Base-by-base conservation (phyloP, 2,329 filamentous ascomycete species). In the Leptographium wingfieldii region DNA sequence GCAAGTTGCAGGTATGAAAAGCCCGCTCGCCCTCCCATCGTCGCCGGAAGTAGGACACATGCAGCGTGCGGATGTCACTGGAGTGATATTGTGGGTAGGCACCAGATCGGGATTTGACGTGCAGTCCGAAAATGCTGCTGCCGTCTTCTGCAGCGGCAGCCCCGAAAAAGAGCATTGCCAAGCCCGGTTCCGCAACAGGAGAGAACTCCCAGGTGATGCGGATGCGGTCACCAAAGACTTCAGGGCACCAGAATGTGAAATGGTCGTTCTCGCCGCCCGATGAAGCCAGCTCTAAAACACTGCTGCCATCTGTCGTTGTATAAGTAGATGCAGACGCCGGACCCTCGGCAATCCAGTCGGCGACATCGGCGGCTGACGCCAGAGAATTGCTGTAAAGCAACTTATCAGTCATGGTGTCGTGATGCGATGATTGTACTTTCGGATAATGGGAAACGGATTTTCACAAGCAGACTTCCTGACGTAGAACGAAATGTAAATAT, bases 1-100 rank as follows among this genome's bases (percentile, higher is more conserved):
- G 56, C 49, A 58, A 16, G 49, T 58, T 58, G 49, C 48, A 53
- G 7, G 57, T 58, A 11, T 58, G 49, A 46, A 58, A 58, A 2
- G 57, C 33, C 12, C 49, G 56, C 27, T 54, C 57, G 57, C 14
- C 25, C 9, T 27, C 33, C 49, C 57, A 58, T 5, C 33, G 57
- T 12, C 57, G 57, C 33, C 49, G 57, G 25, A 58, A 58, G 33
- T 54, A 58, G 22, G 57, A 58, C 57, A 54, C 57, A 12, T 58
- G 57, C 33, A 58, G 49, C 33, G 57, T 54, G 22, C 33, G 25
- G 49, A 53, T 58, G n/a, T 58, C 49, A 27, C 49, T 22, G 5
- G 57, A 58, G 57, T 58, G 57, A 19, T 58, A 58, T 14, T 58
- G 35, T 1, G 57, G 57, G 33, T 58, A 58, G 48, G 48, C 46